phyloP scores from a whole-genome alignment of 2,329 filamentous ascomycete genomes.

The Pseudocercospora crystallina region DNA sequence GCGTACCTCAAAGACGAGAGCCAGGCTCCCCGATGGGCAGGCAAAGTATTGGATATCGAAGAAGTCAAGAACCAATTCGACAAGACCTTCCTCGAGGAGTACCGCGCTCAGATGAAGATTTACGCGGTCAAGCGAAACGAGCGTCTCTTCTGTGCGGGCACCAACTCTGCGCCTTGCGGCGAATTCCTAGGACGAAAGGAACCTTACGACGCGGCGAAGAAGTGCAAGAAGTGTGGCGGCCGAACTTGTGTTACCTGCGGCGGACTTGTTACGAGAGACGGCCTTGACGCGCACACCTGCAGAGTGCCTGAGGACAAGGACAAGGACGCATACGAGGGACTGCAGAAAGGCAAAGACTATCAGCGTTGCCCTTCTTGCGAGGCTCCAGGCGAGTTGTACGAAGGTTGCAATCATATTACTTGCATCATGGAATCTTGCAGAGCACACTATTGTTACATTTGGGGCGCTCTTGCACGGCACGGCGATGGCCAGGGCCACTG shows the following conservation, averaged over 20 bases:
- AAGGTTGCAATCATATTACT: slow-evolving; percentile 7
- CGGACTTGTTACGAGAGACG: no score
- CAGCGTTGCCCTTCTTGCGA: slow-evolving; percentile 15
- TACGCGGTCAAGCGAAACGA: background rate
- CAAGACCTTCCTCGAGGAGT: background rate
- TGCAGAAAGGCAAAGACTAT: slow-evolving; percentile 14
- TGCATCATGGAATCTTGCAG: background rate
- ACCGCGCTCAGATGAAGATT: background rate
- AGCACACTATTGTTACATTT: slow-evolving; percentile 4
- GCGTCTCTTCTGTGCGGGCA: background rate
- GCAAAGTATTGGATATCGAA: background rate
- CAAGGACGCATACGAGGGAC: background rate
- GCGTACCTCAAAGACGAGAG: background rate
- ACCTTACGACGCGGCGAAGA: no score
- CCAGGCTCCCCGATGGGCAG: background rate
- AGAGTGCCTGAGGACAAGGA: no score
- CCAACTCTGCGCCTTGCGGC: background rate
- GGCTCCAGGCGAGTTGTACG: background rate
- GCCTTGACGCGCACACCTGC: no score
- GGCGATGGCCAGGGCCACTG: background rate
- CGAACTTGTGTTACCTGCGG: background rate
- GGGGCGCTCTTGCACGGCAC: background rate
- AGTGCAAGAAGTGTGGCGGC: background rate
- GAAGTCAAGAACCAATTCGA: background rate
- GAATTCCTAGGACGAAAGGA: background rate